phyloP scores from a whole-genome alignment of 768 basidiomycete genomes.

The Brasilioporus rufonigricans region DNA sequence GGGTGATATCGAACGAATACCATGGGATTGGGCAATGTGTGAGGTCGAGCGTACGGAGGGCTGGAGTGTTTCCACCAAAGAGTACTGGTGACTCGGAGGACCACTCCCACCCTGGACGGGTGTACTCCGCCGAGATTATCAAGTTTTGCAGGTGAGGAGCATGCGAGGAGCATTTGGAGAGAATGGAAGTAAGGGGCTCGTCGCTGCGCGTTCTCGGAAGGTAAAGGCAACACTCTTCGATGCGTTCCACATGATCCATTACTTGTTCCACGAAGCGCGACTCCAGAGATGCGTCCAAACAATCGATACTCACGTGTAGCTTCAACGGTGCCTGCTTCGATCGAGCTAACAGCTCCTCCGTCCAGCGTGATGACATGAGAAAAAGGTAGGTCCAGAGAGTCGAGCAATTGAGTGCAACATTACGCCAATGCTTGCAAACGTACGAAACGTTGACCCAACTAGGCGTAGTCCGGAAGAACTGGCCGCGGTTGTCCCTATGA shows the following conservation, averaged over 20 bases:
- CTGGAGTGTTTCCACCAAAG: not conserved
- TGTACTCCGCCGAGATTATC: not conserved
- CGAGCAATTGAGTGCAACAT: conserved; percentile 40
- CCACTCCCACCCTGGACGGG: not conserved
- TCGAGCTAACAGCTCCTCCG: conserved; percentile 40
- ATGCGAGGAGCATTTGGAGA: not conserved
- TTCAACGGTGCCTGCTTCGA: conserved; percentile 38
- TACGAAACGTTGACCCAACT: conserved; percentile 11
- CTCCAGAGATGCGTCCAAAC: not conserved
- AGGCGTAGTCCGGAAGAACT: not conserved
- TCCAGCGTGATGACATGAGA: conserved; percentile 34
- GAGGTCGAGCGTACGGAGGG: not conserved
- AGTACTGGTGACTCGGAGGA: not conserved
- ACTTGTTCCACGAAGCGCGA: not conserved
- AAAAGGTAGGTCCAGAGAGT: conserved; percentile 38
- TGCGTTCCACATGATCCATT: not conserved
- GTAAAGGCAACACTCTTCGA: not conserved
- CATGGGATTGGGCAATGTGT: not conserved
- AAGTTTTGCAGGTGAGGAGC: not conserved
- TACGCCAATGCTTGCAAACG: conserved; percentile 37
- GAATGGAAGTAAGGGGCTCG: not conserved
- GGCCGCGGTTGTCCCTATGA: not conserved
- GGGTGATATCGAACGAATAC: conserved; percentile 1
- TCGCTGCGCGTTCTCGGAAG: too few species aligned
- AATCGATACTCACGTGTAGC: not conserved